Percentiles rank a stretch among this genome's conserved stretches.
Conservation (phyloP, 805 yeast species). For the Wickerhamomyces mucosus region DNA sequence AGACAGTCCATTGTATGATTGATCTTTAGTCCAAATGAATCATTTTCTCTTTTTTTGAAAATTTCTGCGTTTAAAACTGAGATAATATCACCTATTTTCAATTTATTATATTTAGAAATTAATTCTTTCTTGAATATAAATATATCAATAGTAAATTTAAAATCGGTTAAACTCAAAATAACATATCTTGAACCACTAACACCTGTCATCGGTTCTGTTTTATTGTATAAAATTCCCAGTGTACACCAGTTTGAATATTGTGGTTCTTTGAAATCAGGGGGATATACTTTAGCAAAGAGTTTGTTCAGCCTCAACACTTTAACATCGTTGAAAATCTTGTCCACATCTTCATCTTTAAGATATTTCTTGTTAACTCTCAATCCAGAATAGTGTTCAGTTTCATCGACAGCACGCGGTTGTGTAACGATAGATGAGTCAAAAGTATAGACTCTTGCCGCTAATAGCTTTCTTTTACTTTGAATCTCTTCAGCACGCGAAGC, state of each 20-base stretch:
- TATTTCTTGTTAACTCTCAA: constrained; percentile 37
- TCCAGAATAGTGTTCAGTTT: constrained; percentile 38
- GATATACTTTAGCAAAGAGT: constrained; percentile 51
- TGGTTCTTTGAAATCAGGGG: constrained; percentile 67
- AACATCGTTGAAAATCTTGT: constrained; percentile 32
- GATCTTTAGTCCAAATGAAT: constrained; percentile 43
- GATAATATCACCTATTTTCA: constrained; percentile 65
- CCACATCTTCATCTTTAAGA: constrained; percentile 27
- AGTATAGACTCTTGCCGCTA: constrained; percentile 29
- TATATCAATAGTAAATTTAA: constrained; percentile 48
- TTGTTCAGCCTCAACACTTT: constrained; percentile 50
- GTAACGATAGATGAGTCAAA: constrained; percentile 23
- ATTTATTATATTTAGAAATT: constrained; percentile 61
- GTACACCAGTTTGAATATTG: constrained; percentile 69
- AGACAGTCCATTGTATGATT: constrained; percentile 41
- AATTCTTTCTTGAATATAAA: constrained; percentile 54
- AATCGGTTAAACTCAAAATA: constrained; percentile 57
- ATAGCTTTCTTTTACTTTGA: constrained; percentile 17
- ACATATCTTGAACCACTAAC: constrained; percentile 37
- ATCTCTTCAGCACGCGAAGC: constrained; percentile 17
- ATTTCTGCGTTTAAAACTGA: constrained; percentile 70
- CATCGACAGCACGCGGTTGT: constrained; percentile 27
- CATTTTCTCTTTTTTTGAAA: constrained; percentile 21
- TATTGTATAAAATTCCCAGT: constrained; percentile 56
- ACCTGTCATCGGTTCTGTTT: constrained; percentile 25